Conservation (phyloP, 257 asterid species). For the Capsicum rhomboideum region DNA sequence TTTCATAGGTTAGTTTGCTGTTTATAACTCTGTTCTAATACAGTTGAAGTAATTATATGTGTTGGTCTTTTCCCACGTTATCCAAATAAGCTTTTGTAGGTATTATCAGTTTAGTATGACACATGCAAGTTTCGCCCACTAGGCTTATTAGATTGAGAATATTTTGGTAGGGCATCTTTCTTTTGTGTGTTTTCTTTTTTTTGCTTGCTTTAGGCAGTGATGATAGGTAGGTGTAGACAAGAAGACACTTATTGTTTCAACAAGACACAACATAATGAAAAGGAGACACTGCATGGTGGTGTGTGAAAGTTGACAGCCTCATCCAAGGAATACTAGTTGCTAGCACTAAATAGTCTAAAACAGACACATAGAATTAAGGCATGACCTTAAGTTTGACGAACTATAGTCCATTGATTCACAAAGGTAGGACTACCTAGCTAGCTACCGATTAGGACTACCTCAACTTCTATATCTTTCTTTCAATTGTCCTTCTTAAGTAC, state of each 20-base stretch:
- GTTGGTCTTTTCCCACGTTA: slow-evolving; percentile 6
- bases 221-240: slow-evolving; percentile 26
- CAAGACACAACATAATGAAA: slow-evolving; percentile 23
- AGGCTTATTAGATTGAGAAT: slow-evolving; percentile 19
- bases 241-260: slow-evolving; percentile 33
- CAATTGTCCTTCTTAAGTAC: not conserved
- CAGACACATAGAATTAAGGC: slow-evolving; percentile 8
- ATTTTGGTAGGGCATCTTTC: slow-evolving; percentile 17
- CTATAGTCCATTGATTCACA: slow-evolving; percentile 21
- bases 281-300: slow-evolving; percentile 37
- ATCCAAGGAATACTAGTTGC: slow-evolving; percentile 32
- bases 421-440: not conserved
- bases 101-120: slow-evolving; percentile 14
- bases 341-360: slow-evolving; percentile 1
- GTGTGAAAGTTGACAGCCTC: slow-evolving; percentile 25
- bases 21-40: slow-evolving; percentile 15
- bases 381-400: slow-evolving; percentile 60
- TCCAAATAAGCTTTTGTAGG: slow-evolving; percentile 16
- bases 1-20: slow-evolving; percentile 2
- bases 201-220: not conserved
- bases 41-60: slow-evolving; percentile 11
- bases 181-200: not conserved
- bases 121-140: slow-evolving; percentile 32
- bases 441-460: not conserved
- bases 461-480: not conserved